Percentiles rank a stretch among this genome's conserved stretches.
phyloP scores from a whole-genome alignment of 1,284 basidiomycete species.

The Leccinum pachyderme region DNA sequence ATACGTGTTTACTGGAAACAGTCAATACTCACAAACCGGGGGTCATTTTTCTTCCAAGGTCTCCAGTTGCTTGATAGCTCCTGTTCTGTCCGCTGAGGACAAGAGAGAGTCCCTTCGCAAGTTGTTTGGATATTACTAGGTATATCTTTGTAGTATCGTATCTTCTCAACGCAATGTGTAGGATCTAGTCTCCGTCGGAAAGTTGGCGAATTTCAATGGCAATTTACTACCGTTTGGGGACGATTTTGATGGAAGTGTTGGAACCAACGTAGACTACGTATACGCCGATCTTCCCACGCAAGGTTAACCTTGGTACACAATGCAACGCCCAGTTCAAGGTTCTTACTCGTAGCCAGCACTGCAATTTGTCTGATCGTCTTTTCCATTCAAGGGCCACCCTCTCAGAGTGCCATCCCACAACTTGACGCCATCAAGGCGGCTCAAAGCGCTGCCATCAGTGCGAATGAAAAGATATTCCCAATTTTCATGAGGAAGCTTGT shows the following conservation, averaged over 20 bases:
- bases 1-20: too few species aligned
- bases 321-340: constrained; percentile 7
- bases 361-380: constrained; percentile 4
- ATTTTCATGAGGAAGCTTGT: constrained; percentile 28
- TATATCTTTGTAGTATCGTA: too few species aligned
- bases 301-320: background rate
- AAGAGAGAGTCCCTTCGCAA: too few species aligned
- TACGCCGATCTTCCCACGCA: background rate
- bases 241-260: background rate
- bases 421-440: constrained; percentile 18
- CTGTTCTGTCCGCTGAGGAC: too few species aligned
- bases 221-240: too few species aligned
- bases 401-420: background rate
- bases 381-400: constrained; percentile 3
- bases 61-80: too few species aligned
- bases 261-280: too few species aligned
- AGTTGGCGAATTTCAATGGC: background rate
- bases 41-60: too few species aligned
- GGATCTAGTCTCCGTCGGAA: background rate
- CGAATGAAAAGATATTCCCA: constrained; percentile 33
- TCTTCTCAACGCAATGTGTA: background rate
- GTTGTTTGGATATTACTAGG: too few species aligned
- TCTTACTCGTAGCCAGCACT: background rate
- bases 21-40: too few species aligned
- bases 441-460: constrained; percentile 18